A percentile compares a stretch with the other conserved stretches of the same genome.
These are phyloP conservation scores for Pestalotiopsis sp. DNA, from an alignment of 2,329 filamentous ascomycete genomes.

Conservation along the genomic window DNA sequence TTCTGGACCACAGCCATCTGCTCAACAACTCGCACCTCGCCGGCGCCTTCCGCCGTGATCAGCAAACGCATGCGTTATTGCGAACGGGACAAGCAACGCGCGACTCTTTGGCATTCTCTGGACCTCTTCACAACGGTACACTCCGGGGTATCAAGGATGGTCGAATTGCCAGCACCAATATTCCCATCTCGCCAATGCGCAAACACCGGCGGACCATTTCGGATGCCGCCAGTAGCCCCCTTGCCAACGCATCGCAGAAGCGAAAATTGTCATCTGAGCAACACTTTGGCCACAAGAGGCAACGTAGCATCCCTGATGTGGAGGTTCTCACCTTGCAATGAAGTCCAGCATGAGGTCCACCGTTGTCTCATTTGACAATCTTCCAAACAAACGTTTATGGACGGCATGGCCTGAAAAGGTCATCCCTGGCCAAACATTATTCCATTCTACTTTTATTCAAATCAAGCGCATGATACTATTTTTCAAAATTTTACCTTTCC, in stretches of 20 bases:
- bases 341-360: neutral
- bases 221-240: constrained; percentile 51
- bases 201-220: constrained; percentile 53
- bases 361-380: constrained; percentile 13
- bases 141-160: constrained; percentile 67
- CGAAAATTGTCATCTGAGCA: constrained; percentile 55
- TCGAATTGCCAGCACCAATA: constrained; percentile 65
- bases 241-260: constrained; percentile 52
- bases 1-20: constrained; percentile 61
- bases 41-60: constrained; percentile 75
- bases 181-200: constrained; percentile 69
- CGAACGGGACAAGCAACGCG: constrained; percentile 62
- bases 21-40: constrained; percentile 70
- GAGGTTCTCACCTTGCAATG: constrained; percentile 27
- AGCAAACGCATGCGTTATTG: constrained; percentile 64
- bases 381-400: constrained; percentile 28
- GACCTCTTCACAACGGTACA: constrained; percentile 61
- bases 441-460: constrained; percentile 47
- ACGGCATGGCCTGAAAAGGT: constrained; percentile 28
- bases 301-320: constrained; percentile 62
- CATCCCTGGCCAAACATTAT: constrained; percentile 41
- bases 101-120: constrained; percentile 65
- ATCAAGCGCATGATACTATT: constrained; percentile 35
- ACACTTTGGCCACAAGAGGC: constrained; percentile 52
- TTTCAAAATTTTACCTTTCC: constrained; percentile 13